These are phyloP conservation scores for Calocybe cyanea DNA, from an alignment of 768 basidiomycete species.

Conservation along the genomic window DNA sequence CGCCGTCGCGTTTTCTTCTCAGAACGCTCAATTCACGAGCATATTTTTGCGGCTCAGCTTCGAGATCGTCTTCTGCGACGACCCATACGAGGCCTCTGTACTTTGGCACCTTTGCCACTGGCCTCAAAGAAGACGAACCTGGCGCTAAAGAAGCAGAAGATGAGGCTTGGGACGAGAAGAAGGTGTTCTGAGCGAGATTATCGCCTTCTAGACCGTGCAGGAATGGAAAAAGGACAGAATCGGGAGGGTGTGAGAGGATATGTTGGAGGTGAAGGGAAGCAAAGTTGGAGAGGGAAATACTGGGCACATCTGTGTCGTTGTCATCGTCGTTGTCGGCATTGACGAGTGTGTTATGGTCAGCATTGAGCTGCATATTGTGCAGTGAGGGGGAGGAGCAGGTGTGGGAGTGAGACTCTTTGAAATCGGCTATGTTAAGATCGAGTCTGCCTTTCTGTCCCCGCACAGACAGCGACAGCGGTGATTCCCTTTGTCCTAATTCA, in stretches of 20 bases:
- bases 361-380: too few species aligned
- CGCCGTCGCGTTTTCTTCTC: conserved; percentile 22
- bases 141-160: background rate
- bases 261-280: background rate
- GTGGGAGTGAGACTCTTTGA: too few species aligned
- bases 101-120: conserved; percentile 24
- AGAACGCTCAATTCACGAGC: conserved; percentile 24
- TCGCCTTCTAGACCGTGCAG: conserved; percentile 83
- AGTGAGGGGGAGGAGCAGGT: too few species aligned
- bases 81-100: conserved; percentile 85
- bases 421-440: too few species aligned
- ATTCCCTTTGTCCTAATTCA: too few species aligned
- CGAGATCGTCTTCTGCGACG: conserved; percentile 67
- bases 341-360: background rate
- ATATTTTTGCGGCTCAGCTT: conserved; percentile 19
- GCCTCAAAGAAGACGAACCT: background rate
- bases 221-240: conserved; percentile 84
- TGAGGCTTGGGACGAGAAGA: conserved; percentile 52
- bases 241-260: conserved; percentile 67
- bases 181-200: conserved; percentile 74
- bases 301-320: background rate
- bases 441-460: too few species aligned
- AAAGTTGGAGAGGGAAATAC: background rate
- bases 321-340: background rate
- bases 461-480: too few species aligned